Evolutionary conservation across 148 eudicot species (phyloP).

Genomic region (Rhododendron molle): DNA sequence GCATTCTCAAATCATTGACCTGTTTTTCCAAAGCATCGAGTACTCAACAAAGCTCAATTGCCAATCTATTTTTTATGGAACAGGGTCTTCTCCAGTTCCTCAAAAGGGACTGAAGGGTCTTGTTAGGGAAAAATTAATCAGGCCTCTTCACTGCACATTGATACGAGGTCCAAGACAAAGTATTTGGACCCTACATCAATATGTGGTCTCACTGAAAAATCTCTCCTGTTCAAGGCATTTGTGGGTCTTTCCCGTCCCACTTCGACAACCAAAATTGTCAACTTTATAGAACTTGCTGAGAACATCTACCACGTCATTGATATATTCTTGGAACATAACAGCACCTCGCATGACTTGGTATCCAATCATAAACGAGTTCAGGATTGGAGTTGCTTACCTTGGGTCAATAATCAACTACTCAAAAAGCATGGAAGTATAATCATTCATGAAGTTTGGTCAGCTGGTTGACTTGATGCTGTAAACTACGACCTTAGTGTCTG

Average conservation of each 20-base stretch:
- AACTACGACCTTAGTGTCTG: slow-evolving; percentile 49
- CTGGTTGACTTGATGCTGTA: slow-evolving; percentile 1
- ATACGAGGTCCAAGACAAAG: background rate
- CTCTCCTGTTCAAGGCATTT: background rate
- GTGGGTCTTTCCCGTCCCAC: background rate
- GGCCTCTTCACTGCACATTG: background rate
- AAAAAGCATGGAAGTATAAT: background rate
- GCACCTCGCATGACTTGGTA: background rate
- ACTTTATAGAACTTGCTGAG: background rate
- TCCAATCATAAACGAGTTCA: background rate
- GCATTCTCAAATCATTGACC: background rate
- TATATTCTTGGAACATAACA: background rate
- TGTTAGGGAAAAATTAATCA: background rate
- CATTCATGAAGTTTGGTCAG: background rate
- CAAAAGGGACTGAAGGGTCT: background rate
- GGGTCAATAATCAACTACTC: background rate
- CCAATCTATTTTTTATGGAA: background rate
- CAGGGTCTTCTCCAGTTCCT: background rate
- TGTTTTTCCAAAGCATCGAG: background rate
- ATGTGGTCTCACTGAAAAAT: background rate
- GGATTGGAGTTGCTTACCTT: slow-evolving; percentile 9
- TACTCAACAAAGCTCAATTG: background rate
- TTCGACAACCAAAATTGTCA: background rate
- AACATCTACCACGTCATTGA: background rate
- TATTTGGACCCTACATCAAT: background rate